Conservation (phyloP, 2,329 filamentous ascomycete genomes). For the Penicillium sumatraense region DNA sequence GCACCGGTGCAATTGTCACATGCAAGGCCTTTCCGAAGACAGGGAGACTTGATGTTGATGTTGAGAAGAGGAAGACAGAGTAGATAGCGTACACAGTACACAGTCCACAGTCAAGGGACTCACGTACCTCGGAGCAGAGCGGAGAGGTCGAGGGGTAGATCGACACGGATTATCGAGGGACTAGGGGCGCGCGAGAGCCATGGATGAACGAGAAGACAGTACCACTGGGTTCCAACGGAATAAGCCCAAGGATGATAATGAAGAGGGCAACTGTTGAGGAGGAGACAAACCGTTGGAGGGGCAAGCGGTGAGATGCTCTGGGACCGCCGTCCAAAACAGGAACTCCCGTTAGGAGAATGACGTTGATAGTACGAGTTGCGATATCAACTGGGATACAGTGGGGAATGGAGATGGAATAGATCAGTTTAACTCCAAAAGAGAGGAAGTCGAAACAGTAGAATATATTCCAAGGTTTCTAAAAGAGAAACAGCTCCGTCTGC, state of each 20-base stretch:
- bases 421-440: too few species aligned
- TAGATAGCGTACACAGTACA: too few species aligned
- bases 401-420: too few species aligned
- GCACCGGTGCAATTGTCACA: constrained; percentile 21
- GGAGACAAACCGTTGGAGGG: constrained; percentile 19
- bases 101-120: constrained; percentile 11
- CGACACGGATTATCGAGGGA: constrained; percentile 1
- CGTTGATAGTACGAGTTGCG: constrained; percentile 19
- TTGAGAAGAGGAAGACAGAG: too few species aligned
- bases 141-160: constrained; percentile 16
- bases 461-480: too few species aligned
- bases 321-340: constrained; percentile 25
- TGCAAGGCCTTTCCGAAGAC: constrained; percentile 1
- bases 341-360: constrained; percentile 10
- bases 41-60: constrained; percentile 5
- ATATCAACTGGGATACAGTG: too few species aligned
- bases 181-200: constrained; percentile 23
- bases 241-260: not conserved
- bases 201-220: constrained; percentile 6
- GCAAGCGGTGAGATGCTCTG: constrained; percentile 30
- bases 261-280: constrained; percentile 1
- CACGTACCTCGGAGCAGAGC: constrained; percentile 22
- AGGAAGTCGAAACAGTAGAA: too few species aligned
- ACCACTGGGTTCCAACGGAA: not conserved
- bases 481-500: not conserved